Evolutionary conservation across 106 monocot genomes (phyloP).

Genomic region (Allium fistulosum): DNA sequence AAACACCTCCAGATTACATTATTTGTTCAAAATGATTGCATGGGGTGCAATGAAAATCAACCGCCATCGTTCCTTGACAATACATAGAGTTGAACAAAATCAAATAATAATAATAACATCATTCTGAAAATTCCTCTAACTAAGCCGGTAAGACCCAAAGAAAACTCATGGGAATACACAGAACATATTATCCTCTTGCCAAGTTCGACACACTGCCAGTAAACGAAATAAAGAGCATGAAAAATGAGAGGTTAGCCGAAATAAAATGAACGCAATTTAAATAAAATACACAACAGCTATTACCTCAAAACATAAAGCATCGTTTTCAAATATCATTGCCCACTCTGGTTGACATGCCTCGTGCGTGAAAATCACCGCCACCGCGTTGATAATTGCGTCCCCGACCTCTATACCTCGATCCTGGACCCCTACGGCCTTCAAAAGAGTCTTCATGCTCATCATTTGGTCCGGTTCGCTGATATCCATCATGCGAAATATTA

Average conservation of each 20-base stretch:
- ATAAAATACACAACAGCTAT: neutral
- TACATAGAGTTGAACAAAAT: no score
- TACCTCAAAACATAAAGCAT: neutral
- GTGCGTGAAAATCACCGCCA: constrained; percentile 22
- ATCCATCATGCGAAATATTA: constrained; percentile 18
- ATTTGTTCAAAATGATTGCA: no score
- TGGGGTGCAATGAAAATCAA: no score
- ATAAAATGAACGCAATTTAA: neutral
- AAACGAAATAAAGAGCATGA: no score
- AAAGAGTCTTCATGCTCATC: constrained; percentile 2
- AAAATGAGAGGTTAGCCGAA: neutral
- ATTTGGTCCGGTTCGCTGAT: constrained; percentile 31
- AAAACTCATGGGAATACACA: no score
- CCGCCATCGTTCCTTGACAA: no score
- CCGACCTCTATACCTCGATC: constrained; percentile 27
- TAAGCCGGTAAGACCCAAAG: no score
- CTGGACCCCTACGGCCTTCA: constrained; percentile 8
- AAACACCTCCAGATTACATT: no score
- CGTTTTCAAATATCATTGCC: constrained; percentile 7
- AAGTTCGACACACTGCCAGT: neutral
- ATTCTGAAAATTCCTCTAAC: no score
- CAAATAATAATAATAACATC: no score
- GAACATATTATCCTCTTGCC: no score
- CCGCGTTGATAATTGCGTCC: constrained; percentile 22
- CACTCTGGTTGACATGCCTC: constrained; percentile 2